Percentiles rank a stretch among this genome's conserved stretches.
phyloP scores from a whole-genome alignment of 345 rosid species.

The Boechera stricta region DNA sequence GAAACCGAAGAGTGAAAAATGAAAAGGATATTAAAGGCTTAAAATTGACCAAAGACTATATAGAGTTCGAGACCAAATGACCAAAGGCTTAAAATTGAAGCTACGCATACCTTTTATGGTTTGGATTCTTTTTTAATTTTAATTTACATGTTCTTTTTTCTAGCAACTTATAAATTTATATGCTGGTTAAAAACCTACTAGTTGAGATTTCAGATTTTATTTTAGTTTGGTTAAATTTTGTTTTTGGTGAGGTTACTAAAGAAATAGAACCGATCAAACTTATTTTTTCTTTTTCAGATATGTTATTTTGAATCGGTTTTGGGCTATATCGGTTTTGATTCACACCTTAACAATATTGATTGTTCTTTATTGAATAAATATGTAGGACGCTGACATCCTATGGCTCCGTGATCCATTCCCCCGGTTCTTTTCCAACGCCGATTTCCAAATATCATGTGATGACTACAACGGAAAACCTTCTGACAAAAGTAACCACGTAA shows the following conservation, averaged over 20 bases:
- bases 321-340: too few species aligned
- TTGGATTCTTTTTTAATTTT: too few species aligned
- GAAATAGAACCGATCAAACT: not conserved
- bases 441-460: conserved; percentile 84
- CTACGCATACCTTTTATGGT: not conserved
- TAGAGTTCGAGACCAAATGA: not conserved
- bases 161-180: not conserved
- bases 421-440: conserved; percentile 50
- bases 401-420: conserved; percentile 76
- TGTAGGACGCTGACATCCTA: conserved; percentile 71
- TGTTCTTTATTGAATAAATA: not conserved
- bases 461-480: conserved; percentile 47
- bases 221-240: not conserved
- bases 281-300: too few species aligned
- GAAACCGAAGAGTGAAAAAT: not conserved
- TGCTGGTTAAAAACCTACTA: not conserved
- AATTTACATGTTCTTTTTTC: too few species aligned
- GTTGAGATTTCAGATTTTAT: too few species aligned
- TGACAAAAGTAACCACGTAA: conserved; percentile 47
- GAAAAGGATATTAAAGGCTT: not conserved
- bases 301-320: too few species aligned
- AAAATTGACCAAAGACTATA: not conserved
- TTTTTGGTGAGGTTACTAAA: not conserved
- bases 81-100: not conserved
- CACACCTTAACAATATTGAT: too few species aligned